Evolutionary conservation across 2,329 filamentous ascomycete species (phyloP).

Genomic region (Keithomyces neogunnii): DNA sequence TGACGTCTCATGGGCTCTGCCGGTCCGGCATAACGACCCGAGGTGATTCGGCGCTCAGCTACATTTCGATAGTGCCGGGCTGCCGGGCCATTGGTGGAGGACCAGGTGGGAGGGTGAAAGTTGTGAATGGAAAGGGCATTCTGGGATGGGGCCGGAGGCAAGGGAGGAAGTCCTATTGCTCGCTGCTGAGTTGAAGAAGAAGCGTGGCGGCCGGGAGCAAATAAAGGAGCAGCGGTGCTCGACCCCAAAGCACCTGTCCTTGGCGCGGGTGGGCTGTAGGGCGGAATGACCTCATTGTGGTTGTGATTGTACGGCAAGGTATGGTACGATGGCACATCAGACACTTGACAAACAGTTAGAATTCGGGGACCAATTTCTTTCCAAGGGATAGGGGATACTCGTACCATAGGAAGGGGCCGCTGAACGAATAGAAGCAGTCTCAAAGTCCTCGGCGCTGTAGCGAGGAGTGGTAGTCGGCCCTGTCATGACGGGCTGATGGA

Average conservation of each 20-base stretch:
- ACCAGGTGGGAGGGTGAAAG: conserved; percentile 54
- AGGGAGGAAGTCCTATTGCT: conserved; percentile 40
- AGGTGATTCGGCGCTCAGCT: conserved; percentile 50
- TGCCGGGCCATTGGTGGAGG: conserved; percentile 42
- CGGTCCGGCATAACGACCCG: conserved; percentile 26
- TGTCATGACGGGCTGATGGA: conserved; percentile 19
- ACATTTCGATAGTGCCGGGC: conserved; percentile 56
- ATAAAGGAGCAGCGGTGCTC: conserved; percentile 4
- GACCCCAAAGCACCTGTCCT: conserved; percentile 3
- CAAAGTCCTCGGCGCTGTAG: conserved; percentile 47
- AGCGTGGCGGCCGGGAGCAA: conserved; percentile 9
- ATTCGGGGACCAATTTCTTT: not conserved
- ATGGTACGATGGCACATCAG: conserved; percentile 57
- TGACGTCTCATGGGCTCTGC: conserved; percentile 16
- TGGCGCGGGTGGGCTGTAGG: conserved; percentile 34
- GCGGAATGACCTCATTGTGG: conserved; percentile 35
- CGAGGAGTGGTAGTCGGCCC: conserved; percentile 21
- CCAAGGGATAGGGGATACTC: conserved; percentile 14
- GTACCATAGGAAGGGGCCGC: conserved; percentile 60
- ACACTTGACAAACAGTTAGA: conserved; percentile 31
- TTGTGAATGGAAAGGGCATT: conserved; percentile 36
- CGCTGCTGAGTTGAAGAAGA: conserved; percentile 21
- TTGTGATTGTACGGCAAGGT: conserved; percentile 39
- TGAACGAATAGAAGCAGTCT: conserved; percentile 59
- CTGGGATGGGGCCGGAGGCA: conserved; percentile 31